Evolutionary conservation across 2,329 filamentous ascomycete species (phyloP).

Genomic region (Penicillium nordicum): DNA sequence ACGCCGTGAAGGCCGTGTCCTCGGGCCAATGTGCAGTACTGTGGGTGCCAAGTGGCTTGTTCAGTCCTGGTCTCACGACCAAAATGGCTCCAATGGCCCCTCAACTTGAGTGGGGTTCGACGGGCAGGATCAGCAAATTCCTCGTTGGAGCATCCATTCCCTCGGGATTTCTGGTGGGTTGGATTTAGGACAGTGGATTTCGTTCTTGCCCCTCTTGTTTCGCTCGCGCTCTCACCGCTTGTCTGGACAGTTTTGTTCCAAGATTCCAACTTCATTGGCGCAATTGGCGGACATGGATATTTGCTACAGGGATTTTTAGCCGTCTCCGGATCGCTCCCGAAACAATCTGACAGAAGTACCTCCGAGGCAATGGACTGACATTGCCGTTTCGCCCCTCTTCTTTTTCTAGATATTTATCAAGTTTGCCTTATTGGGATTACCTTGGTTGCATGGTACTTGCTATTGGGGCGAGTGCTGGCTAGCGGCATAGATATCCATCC

Average conservation of each 20-base stretch:
- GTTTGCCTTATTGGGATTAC: background rate
- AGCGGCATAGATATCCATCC: conserved; percentile 17
- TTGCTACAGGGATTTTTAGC: conserved; percentile 5
- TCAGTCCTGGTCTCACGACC: conserved; percentile 11
- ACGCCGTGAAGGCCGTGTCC: conserved; percentile 2
- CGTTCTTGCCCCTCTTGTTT: conserved; percentile 4
- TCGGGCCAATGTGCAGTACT: conserved; percentile 14
- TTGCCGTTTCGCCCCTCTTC: background rate
- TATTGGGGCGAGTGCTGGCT: too few species aligned
- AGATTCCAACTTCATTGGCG: background rate
- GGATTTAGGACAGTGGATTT: conserved; percentile 9
- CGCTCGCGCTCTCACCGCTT: conserved; percentile 21
- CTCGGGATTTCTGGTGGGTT: conserved; percentile 19
- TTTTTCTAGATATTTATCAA: background rate
- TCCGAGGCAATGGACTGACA: background rate
- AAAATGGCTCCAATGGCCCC: conserved; percentile 8
- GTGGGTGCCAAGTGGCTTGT: conserved; percentile 17
- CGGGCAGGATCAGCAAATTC: conserved; percentile 20
- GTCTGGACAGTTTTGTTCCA: conserved; percentile 6
- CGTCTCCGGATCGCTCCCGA: background rate
- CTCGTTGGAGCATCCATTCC: conserved; percentile 22
- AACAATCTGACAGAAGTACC: conserved; percentile 8
- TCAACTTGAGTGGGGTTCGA: conserved; percentile 18
- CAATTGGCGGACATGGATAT: conserved; percentile 6
- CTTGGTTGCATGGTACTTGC: background rate